Conservation (phyloP, 2,329 filamentous ascomycete species). For the Botrytis squamosa region DNA sequence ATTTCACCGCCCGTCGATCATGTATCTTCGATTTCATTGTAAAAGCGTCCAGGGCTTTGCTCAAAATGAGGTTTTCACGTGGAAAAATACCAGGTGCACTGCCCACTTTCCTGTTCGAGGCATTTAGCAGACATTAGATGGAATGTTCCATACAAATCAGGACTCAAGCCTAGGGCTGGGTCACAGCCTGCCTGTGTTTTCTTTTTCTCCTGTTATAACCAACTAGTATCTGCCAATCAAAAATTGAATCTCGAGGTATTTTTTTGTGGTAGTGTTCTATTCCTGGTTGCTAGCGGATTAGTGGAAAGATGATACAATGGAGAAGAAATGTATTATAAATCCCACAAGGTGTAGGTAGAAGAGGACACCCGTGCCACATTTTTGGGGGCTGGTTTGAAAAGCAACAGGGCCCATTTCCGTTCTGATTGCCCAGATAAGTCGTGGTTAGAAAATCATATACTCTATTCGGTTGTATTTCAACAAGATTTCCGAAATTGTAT, state of each 20-base stretch:
- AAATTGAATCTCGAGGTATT: neutral
- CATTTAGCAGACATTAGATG: slow-evolving; percentile 8
- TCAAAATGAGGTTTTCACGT: neutral
- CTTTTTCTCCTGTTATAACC: neutral
- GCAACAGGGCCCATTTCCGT: neutral
- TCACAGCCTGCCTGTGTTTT: neutral
- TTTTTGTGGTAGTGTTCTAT: neutral
- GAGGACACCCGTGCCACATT: neutral
- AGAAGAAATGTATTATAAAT: neutral
- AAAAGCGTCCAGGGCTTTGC: slow-evolving; percentile 15
- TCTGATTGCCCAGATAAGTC: neutral
- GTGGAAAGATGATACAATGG: neutral
- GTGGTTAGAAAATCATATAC: neutral
- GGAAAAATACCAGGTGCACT: neutral
- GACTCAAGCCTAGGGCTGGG: neutral
- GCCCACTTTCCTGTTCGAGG: slow-evolving; percentile 3
- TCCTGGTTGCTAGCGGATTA: neutral
- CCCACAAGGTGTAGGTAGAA: neutral
- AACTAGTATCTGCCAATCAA: neutral
- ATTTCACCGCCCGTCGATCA: slow-evolving; percentile 17
- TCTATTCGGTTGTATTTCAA: neutral
- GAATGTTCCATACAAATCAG: neutral
- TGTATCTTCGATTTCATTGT: neutral
- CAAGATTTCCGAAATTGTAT: neutral
- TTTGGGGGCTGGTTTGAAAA: slow-evolving; percentile 15